phyloP scores from a whole-genome alignment of 2,329 filamentous ascomycete species.

The Pezicula carpinea region DNA sequence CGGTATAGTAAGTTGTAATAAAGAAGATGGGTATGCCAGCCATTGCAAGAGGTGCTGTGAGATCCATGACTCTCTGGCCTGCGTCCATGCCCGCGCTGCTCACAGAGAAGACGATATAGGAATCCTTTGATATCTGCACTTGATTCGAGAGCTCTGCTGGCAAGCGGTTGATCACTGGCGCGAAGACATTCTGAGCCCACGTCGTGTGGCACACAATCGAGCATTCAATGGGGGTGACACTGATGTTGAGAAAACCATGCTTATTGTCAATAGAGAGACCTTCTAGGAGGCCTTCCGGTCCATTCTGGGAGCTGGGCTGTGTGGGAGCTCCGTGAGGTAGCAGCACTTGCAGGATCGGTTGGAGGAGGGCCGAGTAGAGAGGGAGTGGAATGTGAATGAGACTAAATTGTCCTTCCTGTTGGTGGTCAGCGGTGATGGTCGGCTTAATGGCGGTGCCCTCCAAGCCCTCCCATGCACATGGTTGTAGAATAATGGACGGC shows the following conservation, averaged over 20 bases:
- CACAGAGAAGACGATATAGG: slow-evolving; percentile 85
- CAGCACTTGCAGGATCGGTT: slow-evolving; percentile 81
- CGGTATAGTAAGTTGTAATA: slow-evolving; percentile 96
- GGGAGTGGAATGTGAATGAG: slow-evolving; percentile 86
- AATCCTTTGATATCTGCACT: slow-evolving; percentile 74
- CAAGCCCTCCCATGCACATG: too few relatives aligned
- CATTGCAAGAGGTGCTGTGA: slow-evolving; percentile 85
- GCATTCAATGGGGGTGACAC: slow-evolving; percentile 86
- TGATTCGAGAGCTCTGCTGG: slow-evolving; percentile 45
- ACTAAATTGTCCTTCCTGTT: slow-evolving; percentile 78
- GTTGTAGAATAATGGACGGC: too few relatives aligned
- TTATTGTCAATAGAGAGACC: slow-evolving; percentile 47
- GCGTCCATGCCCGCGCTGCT: slow-evolving; percentile 87
- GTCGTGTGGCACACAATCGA: slow-evolving; percentile 81
- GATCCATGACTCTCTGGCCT: slow-evolving; percentile 82
- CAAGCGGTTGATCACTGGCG: slow-evolving; percentile 62
- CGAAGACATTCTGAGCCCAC: slow-evolving; percentile 71
- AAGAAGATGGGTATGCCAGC: slow-evolving; percentile 97
- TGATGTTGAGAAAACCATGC: slow-evolving; percentile 88
- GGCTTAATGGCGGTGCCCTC: slow-evolving; percentile 9
- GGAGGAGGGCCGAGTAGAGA: slow-evolving; percentile 73
- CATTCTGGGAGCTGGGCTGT: slow-evolving; percentile 29
- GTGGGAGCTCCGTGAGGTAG: slow-evolving; percentile 53
- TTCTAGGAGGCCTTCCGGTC: slow-evolving; percentile 33
- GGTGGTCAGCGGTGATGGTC: slow-evolving; percentile 19